Base-by-base conservation (phyloP, 768 basidiomycete species). In the Cystobasidium onofrii region DNA sequence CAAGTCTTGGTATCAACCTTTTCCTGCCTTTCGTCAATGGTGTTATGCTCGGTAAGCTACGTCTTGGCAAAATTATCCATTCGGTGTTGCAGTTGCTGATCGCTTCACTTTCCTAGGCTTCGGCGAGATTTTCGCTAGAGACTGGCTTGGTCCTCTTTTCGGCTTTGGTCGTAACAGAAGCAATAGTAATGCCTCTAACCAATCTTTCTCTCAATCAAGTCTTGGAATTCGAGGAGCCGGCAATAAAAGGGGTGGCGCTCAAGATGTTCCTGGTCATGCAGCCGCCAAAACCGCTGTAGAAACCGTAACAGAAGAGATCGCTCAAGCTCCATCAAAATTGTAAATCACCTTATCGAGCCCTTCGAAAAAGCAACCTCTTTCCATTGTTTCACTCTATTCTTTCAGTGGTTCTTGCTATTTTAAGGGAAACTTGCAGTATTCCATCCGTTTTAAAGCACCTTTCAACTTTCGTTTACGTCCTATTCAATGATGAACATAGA, bases 1-100 rank as follows among this genome's bases (percentile, higher is more conserved):
- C 77, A 0, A 75, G 74, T 23, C 29, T 79, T 15, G 89, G 89
- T 31, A 90, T 95, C 80, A 94, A 95, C 80, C 80, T 95, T 75
- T 80, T 90, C 0, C 84, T 95, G 44, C 92, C 92, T 0, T 95
- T 95, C 81, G 85, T 95, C 10, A 95, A 94, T 76, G 92, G 92
- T 23, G 90, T 95, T 73, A 95, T 95, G 92, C 86, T 93, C 64
- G 92, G 92, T 79, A 29, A 41, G 78, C 73, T 17, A 20, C 10
- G n/a, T 15, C 1, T 33, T 18, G 27, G 3, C 1, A 13, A 44
- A 33, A 29, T 43, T 15, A 23, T 27, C 39, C 36, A 20, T n/a
- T 60, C 3, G 1, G 55, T 36, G 10, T 18, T 23, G 10, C 18
- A 33, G 44, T 1, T 34, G 46, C 10, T 13, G 29, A 0, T n/a